Evolutionary conservation across 805 yeast species (phyloP), one percentile per base, ranked within the genome.

Genomic region (Sungouiozyma ichnusensis): DNA sequence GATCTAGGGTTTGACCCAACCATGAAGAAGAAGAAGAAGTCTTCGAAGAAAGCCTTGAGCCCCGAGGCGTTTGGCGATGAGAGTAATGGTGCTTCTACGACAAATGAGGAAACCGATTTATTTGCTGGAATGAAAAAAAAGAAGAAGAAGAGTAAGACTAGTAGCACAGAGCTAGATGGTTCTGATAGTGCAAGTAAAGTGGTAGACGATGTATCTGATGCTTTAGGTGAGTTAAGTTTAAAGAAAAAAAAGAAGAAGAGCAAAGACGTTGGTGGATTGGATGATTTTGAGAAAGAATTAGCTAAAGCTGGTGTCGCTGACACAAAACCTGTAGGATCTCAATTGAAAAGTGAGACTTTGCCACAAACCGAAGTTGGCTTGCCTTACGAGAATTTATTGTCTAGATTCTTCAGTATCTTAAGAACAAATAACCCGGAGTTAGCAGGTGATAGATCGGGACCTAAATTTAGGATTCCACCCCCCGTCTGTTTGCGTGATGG

Each of bases 401-500:
- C 81, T 41, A 77, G 98, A 63, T 92, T 92, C 63, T 92, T 88
- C 71, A 66, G 69, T 42, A 81, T 90, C 47, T 74, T 92, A 59
- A 86, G 85, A 57, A 81, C 85, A 49, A 90, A 90, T 68, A 92
- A 92, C 70, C 99, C 99, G 48, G 98, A 92, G 66, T 76, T 92
- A 58, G 98, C 97, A 36, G 97, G 97, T 62, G 97, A 90, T 63
- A 80, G 94, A 66, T 73, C 85, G 24, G 90, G 94, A 35, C 78
- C 86, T 42, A 88, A 90, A 68, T 82, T 88, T 69, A 83, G 90
- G 74, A 87, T 92, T 57, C 98, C 98, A 40, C 97, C 97, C 35
- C 99, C 99, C 48, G 74, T 82, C 50, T 92, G 94, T 65, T 82
- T 81, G 65, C 87, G 98, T 72, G 99, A 92, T 70, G 97, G 98